These are phyloP conservation scores for Reutealis trisperma DNA, from an alignment of 345 rosid genomes.

Conservation along the genomic window DNA sequence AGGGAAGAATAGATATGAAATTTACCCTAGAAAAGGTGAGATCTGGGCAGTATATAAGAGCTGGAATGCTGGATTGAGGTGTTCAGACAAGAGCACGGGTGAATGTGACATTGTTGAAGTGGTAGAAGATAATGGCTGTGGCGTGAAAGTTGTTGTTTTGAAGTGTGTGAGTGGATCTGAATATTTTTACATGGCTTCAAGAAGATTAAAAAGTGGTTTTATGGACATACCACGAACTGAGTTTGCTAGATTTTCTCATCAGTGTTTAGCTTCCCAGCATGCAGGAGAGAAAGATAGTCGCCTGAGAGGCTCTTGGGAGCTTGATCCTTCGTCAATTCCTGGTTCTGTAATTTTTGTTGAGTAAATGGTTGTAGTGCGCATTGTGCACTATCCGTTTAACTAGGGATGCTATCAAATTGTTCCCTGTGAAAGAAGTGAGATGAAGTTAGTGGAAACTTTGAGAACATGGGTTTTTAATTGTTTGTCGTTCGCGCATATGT, in stretches of 20 bases:
- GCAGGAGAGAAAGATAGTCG: slow-evolving; percentile 16
- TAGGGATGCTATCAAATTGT: neutral
- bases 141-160: slow-evolving; percentile 34
- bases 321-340: slow-evolving; percentile 44
- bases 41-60: slow-evolving; percentile 59
- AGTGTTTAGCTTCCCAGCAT: slow-evolving; percentile 44
- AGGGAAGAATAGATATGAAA: slow-evolving; percentile 27
- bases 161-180: slow-evolving; percentile 20
- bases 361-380: slow-evolving; percentile 11
- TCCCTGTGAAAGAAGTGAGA: slow-evolving; percentile 8
- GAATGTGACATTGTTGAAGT: slow-evolving; percentile 53
- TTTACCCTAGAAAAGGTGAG: slow-evolving; percentile 53
- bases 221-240: slow-evolving; percentile 34
- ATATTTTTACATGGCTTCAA: slow-evolving; percentile 34
- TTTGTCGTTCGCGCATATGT: neutral
- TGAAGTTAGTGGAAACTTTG: slow-evolving; percentile 8
- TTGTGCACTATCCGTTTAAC: neutral
- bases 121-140: slow-evolving; percentile 30
- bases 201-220: slow-evolving; percentile 31
- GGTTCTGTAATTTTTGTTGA: slow-evolving; percentile 25
- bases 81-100: slow-evolving; percentile 21
- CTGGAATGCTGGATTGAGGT: slow-evolving; percentile 16
- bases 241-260: slow-evolving; percentile 55
- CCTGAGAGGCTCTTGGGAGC: slow-evolving; percentile 42
- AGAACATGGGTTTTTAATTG: neutral